These are phyloP conservation scores for Juglanconis oblonga DNA, from an alignment of 2,329 filamentous ascomycete species.

Conservation along the genomic window DNA sequence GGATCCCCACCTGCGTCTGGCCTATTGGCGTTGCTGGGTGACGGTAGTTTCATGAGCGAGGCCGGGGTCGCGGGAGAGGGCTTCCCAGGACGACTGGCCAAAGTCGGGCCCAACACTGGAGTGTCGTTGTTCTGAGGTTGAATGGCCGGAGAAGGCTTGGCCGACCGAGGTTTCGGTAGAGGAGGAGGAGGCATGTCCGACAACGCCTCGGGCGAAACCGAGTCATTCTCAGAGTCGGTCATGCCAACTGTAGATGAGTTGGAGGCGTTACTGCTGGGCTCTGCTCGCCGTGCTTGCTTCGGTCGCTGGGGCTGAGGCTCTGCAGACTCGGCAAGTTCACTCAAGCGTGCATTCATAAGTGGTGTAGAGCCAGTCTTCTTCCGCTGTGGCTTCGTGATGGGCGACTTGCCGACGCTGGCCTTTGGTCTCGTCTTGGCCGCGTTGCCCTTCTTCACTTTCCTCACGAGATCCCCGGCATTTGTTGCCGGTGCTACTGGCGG, in stretches of 20 bases:
- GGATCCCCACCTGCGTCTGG: constrained; percentile 34
- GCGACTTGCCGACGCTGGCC: constrained; percentile 63
- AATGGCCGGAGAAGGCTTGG: constrained; percentile 66
- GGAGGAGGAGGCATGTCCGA: constrained; percentile 67
- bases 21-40: constrained; percentile 48
- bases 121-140: constrained; percentile 46
- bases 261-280: constrained; percentile 24
- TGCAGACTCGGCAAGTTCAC: constrained; percentile 46
- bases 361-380: constrained; percentile 53
- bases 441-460: constrained; percentile 52
- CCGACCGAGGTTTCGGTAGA: constrained; percentile 62
- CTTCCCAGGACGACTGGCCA: constrained; percentile 33
- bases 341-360: constrained; percentile 52
- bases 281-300: constrained; percentile 33
- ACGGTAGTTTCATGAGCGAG: constrained; percentile 76
- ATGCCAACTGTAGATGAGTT: constrained; percentile 39
- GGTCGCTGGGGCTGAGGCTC: constrained; percentile 37
- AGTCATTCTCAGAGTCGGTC: constrained; percentile 61
- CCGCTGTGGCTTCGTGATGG: constrained; percentile 66
- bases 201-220: constrained; percentile 61
- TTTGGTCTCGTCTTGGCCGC: constrained; percentile 51
- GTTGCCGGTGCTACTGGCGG: constrained; percentile 31
- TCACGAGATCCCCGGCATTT: constrained; percentile 46
- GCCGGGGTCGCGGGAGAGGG: constrained; percentile 77
- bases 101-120: constrained; percentile 13